Percentiles rank a stretch among this genome's conserved stretches.
phyloP scores from a whole-genome alignment of 208 protist species.

The Hexamita inflata region DNA sequence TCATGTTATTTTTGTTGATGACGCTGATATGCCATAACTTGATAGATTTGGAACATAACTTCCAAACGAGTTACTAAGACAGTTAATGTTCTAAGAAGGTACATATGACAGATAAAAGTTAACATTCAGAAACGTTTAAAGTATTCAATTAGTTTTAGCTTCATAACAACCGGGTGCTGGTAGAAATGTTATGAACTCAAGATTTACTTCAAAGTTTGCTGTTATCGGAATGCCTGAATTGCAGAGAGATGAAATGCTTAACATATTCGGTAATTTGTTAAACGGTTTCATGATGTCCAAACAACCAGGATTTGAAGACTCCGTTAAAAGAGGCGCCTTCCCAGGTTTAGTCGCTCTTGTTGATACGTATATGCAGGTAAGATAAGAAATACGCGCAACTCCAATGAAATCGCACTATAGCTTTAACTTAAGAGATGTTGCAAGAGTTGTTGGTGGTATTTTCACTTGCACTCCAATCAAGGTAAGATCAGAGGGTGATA shows the following conservation, averaged over 20 bases:
- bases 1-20: constrained; percentile 83
- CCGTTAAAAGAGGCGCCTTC: constrained; percentile 46
- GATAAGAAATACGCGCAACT: constrained; percentile 73
- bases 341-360: constrained; percentile 65
- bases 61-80: constrained; percentile 83
- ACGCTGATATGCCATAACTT: constrained; percentile 84
- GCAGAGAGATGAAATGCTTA: constrained; percentile 62
- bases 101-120: constrained; percentile 42
- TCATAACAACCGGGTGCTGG: constrained; percentile 78
- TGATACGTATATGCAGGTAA: constrained; percentile 69
- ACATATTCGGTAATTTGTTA: constrained; percentile 69
- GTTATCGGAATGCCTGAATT: constrained; percentile 66
- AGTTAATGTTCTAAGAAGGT: constrained; percentile 77
- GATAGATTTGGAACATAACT: constrained; percentile 85
- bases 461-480: constrained; percentile 56
- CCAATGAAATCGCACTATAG: constrained; percentile 89
- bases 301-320: constrained; percentile 43
- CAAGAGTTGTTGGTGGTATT: constrained; percentile 67
- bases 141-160: constrained; percentile 59
- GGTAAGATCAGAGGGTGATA: constrained; percentile 51
- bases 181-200: constrained; percentile 67
- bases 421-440: constrained; percentile 87
- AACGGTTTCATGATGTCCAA: constrained; percentile 66
- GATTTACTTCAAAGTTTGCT: constrained; percentile 81
- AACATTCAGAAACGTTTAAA: background rate